Conservation (phyloP, 164 flowering plant species). For the Cinnamomum chago region DNA sequence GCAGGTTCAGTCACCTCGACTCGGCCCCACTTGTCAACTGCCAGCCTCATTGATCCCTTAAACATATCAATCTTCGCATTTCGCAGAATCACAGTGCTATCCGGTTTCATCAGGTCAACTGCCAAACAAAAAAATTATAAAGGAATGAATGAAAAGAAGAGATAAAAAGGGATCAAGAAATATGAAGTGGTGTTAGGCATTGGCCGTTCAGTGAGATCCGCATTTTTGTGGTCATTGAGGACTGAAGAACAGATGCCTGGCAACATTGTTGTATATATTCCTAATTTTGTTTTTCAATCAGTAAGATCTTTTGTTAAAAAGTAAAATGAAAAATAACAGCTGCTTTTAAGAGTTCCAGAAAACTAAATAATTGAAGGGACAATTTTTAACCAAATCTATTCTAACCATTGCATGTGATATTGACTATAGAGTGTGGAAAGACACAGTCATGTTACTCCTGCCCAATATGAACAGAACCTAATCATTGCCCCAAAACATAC, state of each 20-base stretch:
- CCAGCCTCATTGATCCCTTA: slow-evolving; percentile 48
- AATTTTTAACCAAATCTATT: too few relatives aligned
- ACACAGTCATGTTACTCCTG: not conserved
- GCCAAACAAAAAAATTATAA: slow-evolving; percentile 4
- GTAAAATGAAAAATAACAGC: too few relatives aligned
- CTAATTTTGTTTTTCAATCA: not conserved
- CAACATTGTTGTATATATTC: not conserved
- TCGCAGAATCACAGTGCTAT: slow-evolving; percentile 33
- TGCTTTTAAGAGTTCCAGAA: too few relatives aligned
- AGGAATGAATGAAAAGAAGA: not conserved
- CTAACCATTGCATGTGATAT: not conserved
- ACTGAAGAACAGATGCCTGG: not conserved
- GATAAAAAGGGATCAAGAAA: not conserved
- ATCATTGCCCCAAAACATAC: not conserved
- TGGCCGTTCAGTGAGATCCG: not conserved
- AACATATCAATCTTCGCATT: slow-evolving; percentile 52
- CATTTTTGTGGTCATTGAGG: not conserved
- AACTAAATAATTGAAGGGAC: too few relatives aligned
- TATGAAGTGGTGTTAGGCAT: not conserved
- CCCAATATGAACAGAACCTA: not conserved
- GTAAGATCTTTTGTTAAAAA: too few relatives aligned
- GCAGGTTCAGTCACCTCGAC: slow-evolving; percentile 44
- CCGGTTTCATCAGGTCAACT: slow-evolving; percentile 45
- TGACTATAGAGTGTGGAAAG: not conserved
- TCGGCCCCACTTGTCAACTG: slow-evolving; percentile 50